Percentiles rank a stretch among this genome's conserved stretches.
phyloP scores from a whole-genome alignment of 2,329 filamentous ascomycete species.

The Epichloe aotearoae region DNA sequence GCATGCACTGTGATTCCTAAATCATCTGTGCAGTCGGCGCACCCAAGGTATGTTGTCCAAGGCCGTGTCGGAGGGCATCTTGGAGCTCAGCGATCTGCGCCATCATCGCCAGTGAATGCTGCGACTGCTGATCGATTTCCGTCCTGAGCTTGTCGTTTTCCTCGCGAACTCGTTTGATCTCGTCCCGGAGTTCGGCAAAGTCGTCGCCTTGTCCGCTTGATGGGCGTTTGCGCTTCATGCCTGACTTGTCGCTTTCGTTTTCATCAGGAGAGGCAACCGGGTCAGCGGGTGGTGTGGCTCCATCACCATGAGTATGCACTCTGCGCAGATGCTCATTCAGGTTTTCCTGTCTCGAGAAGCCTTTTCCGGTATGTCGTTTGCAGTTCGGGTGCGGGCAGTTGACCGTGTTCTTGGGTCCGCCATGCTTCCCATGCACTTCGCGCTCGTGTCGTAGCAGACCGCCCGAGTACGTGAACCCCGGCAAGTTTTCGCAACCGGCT shows the following conservation, averaged over 20 bases:
- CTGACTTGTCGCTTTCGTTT: conserved; percentile 31
- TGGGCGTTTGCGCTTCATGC: conserved; percentile 35
- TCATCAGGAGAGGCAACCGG: conserved; percentile 29
- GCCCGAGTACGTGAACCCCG: conserved; percentile 89
- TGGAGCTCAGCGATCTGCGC: conserved; percentile 34
- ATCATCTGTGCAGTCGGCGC: conserved; percentile 30
- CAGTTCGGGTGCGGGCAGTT: conserved; percentile 79
- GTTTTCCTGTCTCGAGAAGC: conserved; percentile 89
- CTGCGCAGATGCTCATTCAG: conserved; percentile 84
- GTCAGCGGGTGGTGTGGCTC: conserved; percentile 21
- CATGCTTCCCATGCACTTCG: conserved; percentile 84
- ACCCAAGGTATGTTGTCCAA: conserved; percentile 18
- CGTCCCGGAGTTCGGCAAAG: conserved; percentile 44
- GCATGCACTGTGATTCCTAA: conserved; percentile 10
- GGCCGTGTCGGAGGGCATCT: conserved; percentile 25
- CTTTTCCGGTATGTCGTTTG: conserved; percentile 77
- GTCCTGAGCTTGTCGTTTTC: conserved; percentile 48
- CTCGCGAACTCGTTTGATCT: conserved; percentile 51
- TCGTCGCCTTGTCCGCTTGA: conserved; percentile 26
- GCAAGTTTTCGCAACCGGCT: conserved; percentile 77
- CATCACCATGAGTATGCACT: conserved; percentile 53
- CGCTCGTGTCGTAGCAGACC: conserved; percentile 81
- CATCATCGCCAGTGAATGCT: conserved; percentile 34
- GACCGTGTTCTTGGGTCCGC: conserved; percentile 74
- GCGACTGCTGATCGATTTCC: conserved; percentile 35